Percentiles rank a stretch among this genome's conserved stretches.
Conservation (phyloP, 176 grass and related monocot species). For the Tillandsia fasciculata region DNA sequence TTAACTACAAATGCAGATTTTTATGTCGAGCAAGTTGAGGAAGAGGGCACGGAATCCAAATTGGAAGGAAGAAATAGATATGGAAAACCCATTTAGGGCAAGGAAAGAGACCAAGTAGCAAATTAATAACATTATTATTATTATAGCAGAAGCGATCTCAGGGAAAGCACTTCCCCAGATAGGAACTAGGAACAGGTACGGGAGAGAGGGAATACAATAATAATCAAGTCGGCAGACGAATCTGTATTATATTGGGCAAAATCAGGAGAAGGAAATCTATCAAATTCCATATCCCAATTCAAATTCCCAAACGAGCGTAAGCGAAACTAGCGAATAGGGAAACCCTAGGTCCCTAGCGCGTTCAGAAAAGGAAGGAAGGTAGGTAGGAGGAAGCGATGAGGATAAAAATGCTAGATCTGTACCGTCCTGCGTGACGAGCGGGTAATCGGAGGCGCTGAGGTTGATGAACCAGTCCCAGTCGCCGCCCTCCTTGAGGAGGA, state of each 20-base stretch:
- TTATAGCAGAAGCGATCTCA: not conserved
- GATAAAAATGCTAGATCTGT: not conserved
- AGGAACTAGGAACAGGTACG: not conserved
- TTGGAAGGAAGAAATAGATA: constrained; percentile 13
- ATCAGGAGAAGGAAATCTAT: no score
- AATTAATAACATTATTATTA: constrained; percentile 9
- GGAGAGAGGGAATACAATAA: constrained; percentile 29
- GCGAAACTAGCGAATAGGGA: no score
- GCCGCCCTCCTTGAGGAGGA: constrained; percentile 12
- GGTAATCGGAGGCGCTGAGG: constrained; percentile 21
- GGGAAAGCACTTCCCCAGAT: constrained; percentile 22
- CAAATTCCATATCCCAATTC: no score
- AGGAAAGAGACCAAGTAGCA: constrained; percentile 1
- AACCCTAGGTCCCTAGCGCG: no score
- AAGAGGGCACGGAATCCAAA: constrained; percentile 17
- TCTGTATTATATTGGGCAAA: no score
- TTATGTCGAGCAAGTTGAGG: constrained; percentile 3
- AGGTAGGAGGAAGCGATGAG: no score
- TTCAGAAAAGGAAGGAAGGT: not conserved
- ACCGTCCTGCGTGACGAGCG: constrained; percentile 23
- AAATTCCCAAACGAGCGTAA: no score
- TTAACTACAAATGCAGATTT: not conserved
- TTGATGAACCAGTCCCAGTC: constrained; percentile 27
- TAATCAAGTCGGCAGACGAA: constrained; percentile 1
- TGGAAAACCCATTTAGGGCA: constrained; percentile 2